Conservation (phyloP, 306 rosid genomes). For the Nissolia schottii region DNA sequence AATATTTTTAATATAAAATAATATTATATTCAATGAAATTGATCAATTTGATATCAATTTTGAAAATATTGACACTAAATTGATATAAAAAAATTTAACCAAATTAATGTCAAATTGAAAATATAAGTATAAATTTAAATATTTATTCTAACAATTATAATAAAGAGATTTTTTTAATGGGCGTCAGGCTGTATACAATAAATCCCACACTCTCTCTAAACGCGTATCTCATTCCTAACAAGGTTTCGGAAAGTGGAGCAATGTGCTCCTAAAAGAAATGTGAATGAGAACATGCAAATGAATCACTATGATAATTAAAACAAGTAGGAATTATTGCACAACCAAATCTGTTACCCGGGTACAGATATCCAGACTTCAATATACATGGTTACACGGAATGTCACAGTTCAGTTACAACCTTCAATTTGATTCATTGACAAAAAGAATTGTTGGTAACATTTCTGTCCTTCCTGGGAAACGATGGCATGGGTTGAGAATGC, state of each 20-base stretch:
- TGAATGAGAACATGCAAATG: not conserved
- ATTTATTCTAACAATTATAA: no score
- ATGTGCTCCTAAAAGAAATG: not conserved
- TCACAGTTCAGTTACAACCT: slow-evolving; percentile 20
- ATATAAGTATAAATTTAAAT: no score
- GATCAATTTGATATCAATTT: no score
- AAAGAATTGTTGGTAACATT: slow-evolving; percentile 29
- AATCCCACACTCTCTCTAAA: not conserved
- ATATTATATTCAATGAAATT: no score
- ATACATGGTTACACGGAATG: slow-evolving; percentile 35
- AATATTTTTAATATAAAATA: no score
- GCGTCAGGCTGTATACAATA: not conserved
- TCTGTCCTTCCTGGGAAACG: slow-evolving; percentile 18
- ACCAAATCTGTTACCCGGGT: slow-evolving; percentile 33
- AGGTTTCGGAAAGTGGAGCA: not conserved
- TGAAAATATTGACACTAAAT: no score
- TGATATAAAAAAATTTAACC: no score
- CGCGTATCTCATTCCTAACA: not conserved
- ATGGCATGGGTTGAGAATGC: slow-evolving; percentile 18
- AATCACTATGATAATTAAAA: slow-evolving; percentile 18
- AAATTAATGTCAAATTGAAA: no score
- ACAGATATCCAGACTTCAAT: slow-evolving; percentile 38
- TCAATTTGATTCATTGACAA: slow-evolving; percentile 6
- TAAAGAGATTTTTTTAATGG: no score
- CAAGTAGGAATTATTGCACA: slow-evolving; percentile 35